phyloP scores from a whole-genome alignment of 495 filamentous ascomycete genomes.

The Hypoxylon subgilvum region DNA sequence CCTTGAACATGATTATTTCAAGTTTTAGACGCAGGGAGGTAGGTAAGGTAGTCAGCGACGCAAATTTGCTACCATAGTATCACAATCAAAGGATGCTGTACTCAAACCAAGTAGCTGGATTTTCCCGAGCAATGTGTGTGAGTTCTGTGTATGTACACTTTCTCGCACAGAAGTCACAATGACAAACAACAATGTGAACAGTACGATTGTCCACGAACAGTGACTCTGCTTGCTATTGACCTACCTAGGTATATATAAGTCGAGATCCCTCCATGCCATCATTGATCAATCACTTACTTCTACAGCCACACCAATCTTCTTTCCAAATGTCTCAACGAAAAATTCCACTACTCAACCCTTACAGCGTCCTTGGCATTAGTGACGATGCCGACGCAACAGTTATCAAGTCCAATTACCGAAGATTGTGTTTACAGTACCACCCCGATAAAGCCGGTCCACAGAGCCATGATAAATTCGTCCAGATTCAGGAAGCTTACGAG shows the following conservation, averaged over 20 bases:
- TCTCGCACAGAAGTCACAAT: too few species aligned
- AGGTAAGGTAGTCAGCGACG: too few species aligned
- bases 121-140: too few species aligned
- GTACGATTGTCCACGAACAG: not conserved
- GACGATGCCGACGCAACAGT: not conserved
- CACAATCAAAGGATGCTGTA: too few species aligned
- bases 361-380: not conserved
- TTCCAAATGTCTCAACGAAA: constrained; percentile 1
- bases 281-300: too few species aligned
- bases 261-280: not conserved
- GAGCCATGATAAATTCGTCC: constrained; percentile 4
- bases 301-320: too few species aligned
- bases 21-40: not conserved
- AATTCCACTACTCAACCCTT: not conserved
- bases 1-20: constrained; percentile 25
- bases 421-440: constrained; percentile 4
- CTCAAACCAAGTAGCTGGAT: too few species aligned
- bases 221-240: too few species aligned
- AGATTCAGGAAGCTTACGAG: constrained; percentile 13
- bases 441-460: constrained; percentile 7
- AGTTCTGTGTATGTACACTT: too few species aligned
- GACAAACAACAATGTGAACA: too few species aligned
- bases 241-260: not conserved
- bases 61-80: too few species aligned
- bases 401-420: not conserved